Evolutionary conservation across 441 rosid genomes (phyloP).

Genomic region (Iberis amara): DNA sequence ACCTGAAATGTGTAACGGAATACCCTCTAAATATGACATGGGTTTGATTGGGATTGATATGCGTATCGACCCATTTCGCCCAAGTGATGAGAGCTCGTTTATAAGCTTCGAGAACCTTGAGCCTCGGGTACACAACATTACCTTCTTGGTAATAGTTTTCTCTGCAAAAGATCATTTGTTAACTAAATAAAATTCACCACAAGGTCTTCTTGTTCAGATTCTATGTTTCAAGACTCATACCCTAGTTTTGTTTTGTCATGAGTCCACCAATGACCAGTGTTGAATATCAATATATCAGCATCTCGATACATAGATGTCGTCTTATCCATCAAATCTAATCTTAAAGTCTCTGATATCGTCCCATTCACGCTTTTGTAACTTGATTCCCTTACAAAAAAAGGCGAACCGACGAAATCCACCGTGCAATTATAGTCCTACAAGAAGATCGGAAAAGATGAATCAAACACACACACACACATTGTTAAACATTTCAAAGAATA

Average conservation of each 20-base stretch:
- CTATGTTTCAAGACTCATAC: constrained; percentile 27
- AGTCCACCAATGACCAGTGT: constrained; percentile 83
- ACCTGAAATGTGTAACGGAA: constrained; percentile 66
- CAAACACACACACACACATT: neutral
- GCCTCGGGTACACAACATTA: constrained; percentile 48
- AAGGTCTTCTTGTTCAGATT: neutral
- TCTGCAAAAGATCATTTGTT: constrained; percentile 26
- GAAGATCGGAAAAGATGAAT: neutral
- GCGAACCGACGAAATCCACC: constrained; percentile 54
- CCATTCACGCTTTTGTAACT: constrained; percentile 38
- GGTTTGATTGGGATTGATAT: constrained; percentile 37
- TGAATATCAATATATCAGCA: constrained; percentile 62
- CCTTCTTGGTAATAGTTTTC: constrained; percentile 73
- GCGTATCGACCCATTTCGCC: constrained; percentile 60
- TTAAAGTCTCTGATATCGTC: constrained; percentile 43
- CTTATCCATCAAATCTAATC: constrained; percentile 60
- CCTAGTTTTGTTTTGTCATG: constrained; percentile 70
- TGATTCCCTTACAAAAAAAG: constrained; percentile 59
- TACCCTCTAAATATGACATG: constrained; percentile 54
- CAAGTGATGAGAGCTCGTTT: constrained; percentile 56
- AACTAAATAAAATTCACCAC: neutral
- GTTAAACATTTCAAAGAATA: neutral
- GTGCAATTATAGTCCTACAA: constrained; percentile 62
- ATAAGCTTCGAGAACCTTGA: constrained; percentile 56
- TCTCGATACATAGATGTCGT: constrained; percentile 47